Evolutionary conservation across 108 stramenopile species (phyloP).

Genomic region (Parmales sp.): DNA sequence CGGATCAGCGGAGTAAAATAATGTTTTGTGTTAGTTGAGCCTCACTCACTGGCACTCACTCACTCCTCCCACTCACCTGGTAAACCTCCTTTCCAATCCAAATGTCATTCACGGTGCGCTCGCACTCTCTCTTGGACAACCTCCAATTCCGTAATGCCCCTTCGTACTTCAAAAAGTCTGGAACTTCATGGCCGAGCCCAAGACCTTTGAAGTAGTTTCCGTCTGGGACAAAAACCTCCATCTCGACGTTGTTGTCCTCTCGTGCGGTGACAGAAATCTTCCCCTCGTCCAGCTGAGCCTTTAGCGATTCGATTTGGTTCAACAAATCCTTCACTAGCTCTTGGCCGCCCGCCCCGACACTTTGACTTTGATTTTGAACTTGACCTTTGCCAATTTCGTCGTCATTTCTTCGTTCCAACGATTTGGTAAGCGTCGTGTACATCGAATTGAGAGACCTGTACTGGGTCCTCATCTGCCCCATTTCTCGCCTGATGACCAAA

Average conservation of each 20-base stretch:
- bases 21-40: not conserved
- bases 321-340: not conserved
- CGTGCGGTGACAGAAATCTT: not conserved
- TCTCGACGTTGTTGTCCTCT: not conserved
- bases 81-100: slow-evolving; percentile 2
- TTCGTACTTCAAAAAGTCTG: not conserved
- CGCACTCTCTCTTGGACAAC: slow-evolving; percentile 5
- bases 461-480: not conserved
- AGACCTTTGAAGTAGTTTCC: not conserved
- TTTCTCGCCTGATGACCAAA: not conserved
- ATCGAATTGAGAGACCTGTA: not conserved
- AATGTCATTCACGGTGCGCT: not conserved
- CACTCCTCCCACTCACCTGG: not conserved
- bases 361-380: not conserved
- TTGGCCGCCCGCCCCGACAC: not conserved
- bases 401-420: not conserved
- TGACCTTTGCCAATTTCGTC: not conserved
- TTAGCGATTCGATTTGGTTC: not conserved
- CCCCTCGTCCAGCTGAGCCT: slow-evolving; percentile 5
- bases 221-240: not conserved
- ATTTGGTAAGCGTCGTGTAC: not conserved
- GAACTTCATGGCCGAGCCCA: not conserved
- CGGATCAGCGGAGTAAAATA: not conserved
- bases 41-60: not conserved
- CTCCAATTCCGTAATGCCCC: not conserved